Percentiles rank a stretch among this genome's conserved stretches.
These are phyloP conservation scores for Medicago lupulina DNA, from an alignment of 306 rosid genomes.

Conservation along the genomic window DNA sequence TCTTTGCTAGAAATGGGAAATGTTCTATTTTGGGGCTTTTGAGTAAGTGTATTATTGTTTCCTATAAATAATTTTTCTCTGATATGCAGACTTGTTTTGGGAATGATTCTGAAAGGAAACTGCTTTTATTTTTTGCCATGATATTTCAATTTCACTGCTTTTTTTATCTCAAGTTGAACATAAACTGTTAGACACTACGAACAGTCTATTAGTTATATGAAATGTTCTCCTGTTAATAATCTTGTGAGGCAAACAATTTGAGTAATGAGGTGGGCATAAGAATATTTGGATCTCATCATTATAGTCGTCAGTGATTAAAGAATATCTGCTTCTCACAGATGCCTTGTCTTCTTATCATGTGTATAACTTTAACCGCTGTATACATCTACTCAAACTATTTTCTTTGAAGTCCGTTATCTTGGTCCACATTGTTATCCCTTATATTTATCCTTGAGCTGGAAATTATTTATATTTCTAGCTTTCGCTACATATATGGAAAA, in stretches of 20 bases:
- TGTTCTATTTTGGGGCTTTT: conserved; percentile 14
- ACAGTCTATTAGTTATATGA: background rate
- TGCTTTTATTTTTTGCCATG: background rate
- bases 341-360: conserved; percentile 3
- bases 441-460: conserved; percentile 3
- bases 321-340: conserved; percentile 3
- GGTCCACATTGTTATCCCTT: conserved; percentile 1
- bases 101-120: background rate
- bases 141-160: background rate
- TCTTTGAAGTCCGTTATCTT: conserved; percentile 6
- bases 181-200: background rate
- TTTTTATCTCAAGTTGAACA: background rate
- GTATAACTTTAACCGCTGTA: background rate
- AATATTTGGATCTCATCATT: conserved; percentile 4
- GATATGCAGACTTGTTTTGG: background rate
- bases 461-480: background rate
- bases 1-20: conserved; percentile 4
- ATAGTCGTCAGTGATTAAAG: background rate
- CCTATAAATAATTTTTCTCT: background rate
- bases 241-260: background rate
- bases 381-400: background rate
- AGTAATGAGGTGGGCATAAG: conserved; percentile 16
- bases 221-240: conserved; percentile 4
- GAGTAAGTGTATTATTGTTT: background rate
- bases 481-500: conserved; percentile 4